These are phyloP conservation scores for Cryphonectria parasitica DNA, from an alignment of 2,329 filamentous ascomycete species.

Conservation along the genomic window DNA sequence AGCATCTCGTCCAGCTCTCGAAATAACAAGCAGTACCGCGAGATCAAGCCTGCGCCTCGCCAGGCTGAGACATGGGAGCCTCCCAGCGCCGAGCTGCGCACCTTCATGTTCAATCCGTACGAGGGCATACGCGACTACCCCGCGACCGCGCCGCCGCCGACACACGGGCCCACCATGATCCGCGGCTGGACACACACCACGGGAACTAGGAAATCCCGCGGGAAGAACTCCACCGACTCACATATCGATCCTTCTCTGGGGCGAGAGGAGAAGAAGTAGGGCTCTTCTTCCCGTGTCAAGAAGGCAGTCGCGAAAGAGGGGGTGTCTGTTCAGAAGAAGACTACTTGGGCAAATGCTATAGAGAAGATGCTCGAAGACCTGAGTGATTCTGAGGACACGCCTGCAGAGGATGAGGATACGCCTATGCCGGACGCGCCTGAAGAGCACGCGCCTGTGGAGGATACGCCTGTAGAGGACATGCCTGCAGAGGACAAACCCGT, in stretches of 20 bases:
- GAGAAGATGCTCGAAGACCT: not conserved
- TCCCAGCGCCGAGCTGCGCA: constrained; percentile 56
- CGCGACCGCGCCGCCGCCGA: constrained; percentile 58
- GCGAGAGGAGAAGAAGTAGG: constrained; percentile 29
- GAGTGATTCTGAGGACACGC: too few relatives aligned
- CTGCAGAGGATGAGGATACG: not conserved
- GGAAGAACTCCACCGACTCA: constrained; percentile 35
- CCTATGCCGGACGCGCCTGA: not conserved
- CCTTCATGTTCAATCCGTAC: constrained; percentile 58
- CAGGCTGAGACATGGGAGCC: constrained; percentile 53
- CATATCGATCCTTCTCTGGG: constrained; percentile 27
- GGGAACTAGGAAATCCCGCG: constrained; percentile 39
- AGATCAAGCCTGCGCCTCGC: constrained; percentile 61
- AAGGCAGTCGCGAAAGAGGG: not conserved
- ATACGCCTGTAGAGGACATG: not conserved
- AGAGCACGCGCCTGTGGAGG: not conserved
- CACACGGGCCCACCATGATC: constrained; percentile 59
- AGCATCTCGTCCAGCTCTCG: constrained; percentile 40
- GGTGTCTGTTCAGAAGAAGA: not conserved
- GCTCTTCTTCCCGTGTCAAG: constrained; percentile 25
- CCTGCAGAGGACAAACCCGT: not conserved
- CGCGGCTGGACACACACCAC: constrained; percentile 60
- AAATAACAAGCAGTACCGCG: constrained; percentile 51
- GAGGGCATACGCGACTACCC: constrained; percentile 63
- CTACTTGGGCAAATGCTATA: not conserved